A percentile compares a stretch with the other conserved stretches of the same genome.
phyloP scores from a whole-genome alignment of 2,329 filamentous ascomycete species.

The Botrytis paeoniae region DNA sequence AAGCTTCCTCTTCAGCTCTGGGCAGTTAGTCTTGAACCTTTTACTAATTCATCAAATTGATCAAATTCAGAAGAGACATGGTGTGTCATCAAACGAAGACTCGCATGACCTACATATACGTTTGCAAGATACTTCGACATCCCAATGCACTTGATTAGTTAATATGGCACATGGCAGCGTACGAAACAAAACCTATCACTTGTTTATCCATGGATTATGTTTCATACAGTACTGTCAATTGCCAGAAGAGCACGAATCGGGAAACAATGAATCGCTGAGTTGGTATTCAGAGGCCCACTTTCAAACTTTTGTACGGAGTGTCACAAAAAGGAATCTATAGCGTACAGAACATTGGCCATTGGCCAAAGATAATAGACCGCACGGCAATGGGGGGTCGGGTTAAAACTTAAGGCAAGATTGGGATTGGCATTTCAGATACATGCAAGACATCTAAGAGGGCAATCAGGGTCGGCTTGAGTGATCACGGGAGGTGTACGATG shows the following conservation, averaged over 20 bases:
- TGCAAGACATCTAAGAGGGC: too few relatives aligned
- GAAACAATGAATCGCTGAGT: not conserved
- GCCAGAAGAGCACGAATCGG: not conserved
- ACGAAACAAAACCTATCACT: not conserved
- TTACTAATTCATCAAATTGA: not conserved
- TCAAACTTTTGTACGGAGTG: not conserved
- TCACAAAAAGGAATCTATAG: not conserved
- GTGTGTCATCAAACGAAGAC: too few relatives aligned
- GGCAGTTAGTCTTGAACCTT: too few relatives aligned
- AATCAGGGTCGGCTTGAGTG: not conserved
- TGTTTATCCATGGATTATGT: too few relatives aligned
- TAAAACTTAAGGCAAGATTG: fast-evolving
- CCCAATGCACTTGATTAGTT: not conserved
- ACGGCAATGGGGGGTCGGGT: not conserved
- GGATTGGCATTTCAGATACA: too few relatives aligned
- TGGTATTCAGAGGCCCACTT: not conserved
- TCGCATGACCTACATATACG: not conserved
- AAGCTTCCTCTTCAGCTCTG: not conserved
- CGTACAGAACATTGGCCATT: not conserved
- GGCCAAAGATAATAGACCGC: not conserved
- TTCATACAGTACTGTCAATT: not conserved
- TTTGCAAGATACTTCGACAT: not conserved
- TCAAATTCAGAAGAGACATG: not conserved
- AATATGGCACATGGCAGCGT: not conserved
- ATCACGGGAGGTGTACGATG: not conserved